Percentiles rank a stretch among this genome's conserved stretches.
phyloP scores from a whole-genome alignment of 2,329 filamentous ascomycete species.

The Pseudogymnoascus sp. region DNA sequence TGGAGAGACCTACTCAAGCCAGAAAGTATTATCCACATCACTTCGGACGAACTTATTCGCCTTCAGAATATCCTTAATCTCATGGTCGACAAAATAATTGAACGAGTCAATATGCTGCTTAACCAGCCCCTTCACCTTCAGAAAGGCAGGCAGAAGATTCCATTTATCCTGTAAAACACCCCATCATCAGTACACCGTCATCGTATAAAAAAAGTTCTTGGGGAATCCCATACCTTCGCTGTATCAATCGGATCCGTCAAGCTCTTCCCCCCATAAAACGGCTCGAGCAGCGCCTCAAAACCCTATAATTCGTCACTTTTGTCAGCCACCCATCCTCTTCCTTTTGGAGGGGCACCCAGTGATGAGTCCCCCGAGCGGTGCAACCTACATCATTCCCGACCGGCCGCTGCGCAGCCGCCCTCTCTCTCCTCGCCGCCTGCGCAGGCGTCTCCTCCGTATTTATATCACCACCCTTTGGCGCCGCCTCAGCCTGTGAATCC shows the following conservation, averaged over 20 bases:
- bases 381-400: neutral
- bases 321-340: neutral
- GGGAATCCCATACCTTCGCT: conserved; percentile 33
- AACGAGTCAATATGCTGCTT: conserved; percentile 89
- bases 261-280: conserved; percentile 62
- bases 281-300: conserved; percentile 58
- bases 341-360: neutral
- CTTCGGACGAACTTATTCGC: conserved; percentile 83
- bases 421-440: neutral
- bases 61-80: conserved; percentile 93
- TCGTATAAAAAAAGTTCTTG: conserved; percentile 10
- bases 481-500: neutral
- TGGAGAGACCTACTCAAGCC: conserved; percentile 54
- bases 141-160: conserved; percentile 91
- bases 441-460: neutral
- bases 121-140: conserved; percentile 91
- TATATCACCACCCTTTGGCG: neutral
- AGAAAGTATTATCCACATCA: conserved; percentile 88
- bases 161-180: conserved; percentile 75
- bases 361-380: neutral
- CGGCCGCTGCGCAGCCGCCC: neutral
- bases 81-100: conserved; percentile 95
- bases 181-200: neutral
- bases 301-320: conserved; percentile 25
- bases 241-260: conserved; percentile 64